Percentiles rank a stretch among this genome's conserved stretches.
Conservation (phyloP, 768 basidiomycete species). For the Xerocomellus amylosporus region DNA sequence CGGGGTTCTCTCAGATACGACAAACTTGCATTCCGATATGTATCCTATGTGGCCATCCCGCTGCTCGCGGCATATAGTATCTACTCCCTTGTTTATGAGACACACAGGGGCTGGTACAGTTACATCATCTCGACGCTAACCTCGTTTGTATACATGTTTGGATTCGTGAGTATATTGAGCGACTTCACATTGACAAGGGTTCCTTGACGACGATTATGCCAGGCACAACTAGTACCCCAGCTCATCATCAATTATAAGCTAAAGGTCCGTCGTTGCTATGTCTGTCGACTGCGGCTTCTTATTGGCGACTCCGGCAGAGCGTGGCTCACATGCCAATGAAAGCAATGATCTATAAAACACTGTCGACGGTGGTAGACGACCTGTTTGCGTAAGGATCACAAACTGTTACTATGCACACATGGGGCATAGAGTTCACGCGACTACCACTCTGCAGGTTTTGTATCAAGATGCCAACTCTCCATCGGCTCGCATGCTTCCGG, state of each 20-base stretch:
- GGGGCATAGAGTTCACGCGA: slow-evolving; percentile 15
- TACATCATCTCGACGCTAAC: slow-evolving; percentile 92
- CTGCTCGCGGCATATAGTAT: slow-evolving; percentile 71
- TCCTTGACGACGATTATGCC: slow-evolving; percentile 17
- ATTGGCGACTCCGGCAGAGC: slow-evolving; percentile 48
- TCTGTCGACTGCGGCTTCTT: slow-evolving; percentile 3
- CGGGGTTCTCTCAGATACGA: slow-evolving; percentile 59
- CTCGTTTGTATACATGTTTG: slow-evolving; percentile 94
- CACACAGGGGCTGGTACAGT: slow-evolving; percentile 94
- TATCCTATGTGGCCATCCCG: slow-evolving; percentile 86
- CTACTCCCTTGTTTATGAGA: slow-evolving; percentile 79
- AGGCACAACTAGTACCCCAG: slow-evolving; percentile 86
- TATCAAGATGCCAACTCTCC: slow-evolving; percentile 95
- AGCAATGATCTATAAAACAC: slow-evolving; percentile 93
- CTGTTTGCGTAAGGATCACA: slow-evolving; percentile 73
- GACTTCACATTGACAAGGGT: neutral
- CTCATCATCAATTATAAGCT: slow-evolving; percentile 97
- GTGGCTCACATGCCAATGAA: slow-evolving; percentile 99
- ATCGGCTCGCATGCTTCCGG: slow-evolving; percentile 86
- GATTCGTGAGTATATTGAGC: slow-evolving; percentile 70
- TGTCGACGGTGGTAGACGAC: slow-evolving; percentile 90
- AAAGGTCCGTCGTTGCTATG: slow-evolving; percentile 52
- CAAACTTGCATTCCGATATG: slow-evolving; percentile 90
- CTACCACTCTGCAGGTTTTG: slow-evolving; percentile 60
- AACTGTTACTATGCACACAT: slow-evolving; percentile 14